Base-by-base conservation (phyloP, 495 filamentous ascomycete species). In the Lophiotrema nucula region DNA sequence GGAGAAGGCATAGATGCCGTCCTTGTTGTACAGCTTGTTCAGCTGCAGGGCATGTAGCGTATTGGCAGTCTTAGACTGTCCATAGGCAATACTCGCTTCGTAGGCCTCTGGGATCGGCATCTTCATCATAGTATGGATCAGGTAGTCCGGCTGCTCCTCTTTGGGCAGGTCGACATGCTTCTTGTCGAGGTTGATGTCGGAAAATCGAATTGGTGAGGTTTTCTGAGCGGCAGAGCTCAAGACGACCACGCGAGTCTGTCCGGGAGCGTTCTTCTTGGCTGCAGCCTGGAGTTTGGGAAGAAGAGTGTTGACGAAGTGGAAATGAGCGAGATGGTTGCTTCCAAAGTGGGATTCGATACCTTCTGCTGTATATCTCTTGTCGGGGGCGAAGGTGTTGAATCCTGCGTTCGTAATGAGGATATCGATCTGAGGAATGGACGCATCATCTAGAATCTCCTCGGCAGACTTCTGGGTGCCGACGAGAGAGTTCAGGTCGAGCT, bases 341-440 rank as follows among this genome's bases (percentile, higher is more conserved):
- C 72, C 81, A 13, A 87, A 71, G 50, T 85, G 82, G 35, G 76
- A 67, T 62, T 86, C 84, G 47, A 77, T 64, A 2, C 77, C 77
- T 18, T 73, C 50, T 35, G n/a, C n/a, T n/a, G n/a, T n/a, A n/a
- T n/a, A n/a, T n/a, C n/a, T n/a, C n/a, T n/a, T n/a, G n/a, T n/a
- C n/a, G n/a, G n/a, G n/a, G n/a, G n/a, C n/a, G n/a, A n/a, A n/a
- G n/a, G n/a, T n/a, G n/a, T n/a, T n/a, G n/a, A n/a, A n/a, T n/a
- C n/a, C n/a, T n/a, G 79, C 79, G 44, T 27, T 47, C 10, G 22
- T 47, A 23, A 47, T 18, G 5, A 47, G 5, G 44, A 47, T 47
- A 18, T 78, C 71, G 16, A 81, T 27, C 12, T 58, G 60, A 2
- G 69, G 68, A 15, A 70, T 45, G 5, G 76, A 70, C 10, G 67